These are phyloP conservation scores for Monosporozyma yasuniensis DNA, from an alignment of 805 yeast genomes.

Conservation along the genomic window DNA sequence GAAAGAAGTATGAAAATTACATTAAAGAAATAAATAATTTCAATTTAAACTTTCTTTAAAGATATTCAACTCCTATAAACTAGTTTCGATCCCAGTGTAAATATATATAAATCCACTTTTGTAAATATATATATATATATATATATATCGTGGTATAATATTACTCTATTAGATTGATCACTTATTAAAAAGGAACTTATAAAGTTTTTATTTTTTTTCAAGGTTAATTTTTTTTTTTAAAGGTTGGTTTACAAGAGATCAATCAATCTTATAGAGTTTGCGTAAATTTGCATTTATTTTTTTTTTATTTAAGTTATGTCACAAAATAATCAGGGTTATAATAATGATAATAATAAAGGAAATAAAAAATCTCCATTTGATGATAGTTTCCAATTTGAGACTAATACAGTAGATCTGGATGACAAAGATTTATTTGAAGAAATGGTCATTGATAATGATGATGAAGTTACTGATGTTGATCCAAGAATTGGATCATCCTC, in stretches of 20 bases:
- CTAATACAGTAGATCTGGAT: constrained; percentile 4
- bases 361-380: constrained; percentile 25
- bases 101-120: too few species aligned
- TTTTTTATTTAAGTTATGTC: background rate
- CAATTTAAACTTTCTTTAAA: too few species aligned
- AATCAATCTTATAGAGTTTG: background rate
- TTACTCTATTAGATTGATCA: too few species aligned
- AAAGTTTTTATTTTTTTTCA: too few species aligned
- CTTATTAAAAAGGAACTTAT: too few species aligned
- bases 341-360: constrained; percentile 2
- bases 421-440: constrained; percentile 3
- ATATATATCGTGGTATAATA: too few species aligned
- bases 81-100: too few species aligned
- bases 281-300: background rate
- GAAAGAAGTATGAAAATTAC: background rate
- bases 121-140: too few species aligned
- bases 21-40: too few species aligned
- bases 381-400: constrained; percentile 21
- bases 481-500: background rate
- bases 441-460: constrained; percentile 1
- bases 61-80: too few species aligned
- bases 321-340: background rate
- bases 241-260: background rate
- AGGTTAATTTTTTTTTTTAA: background rate
- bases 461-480: background rate